phyloP scores from a whole-genome alignment of 805 yeast species.

The Nakazawaea molendinolei region DNA sequence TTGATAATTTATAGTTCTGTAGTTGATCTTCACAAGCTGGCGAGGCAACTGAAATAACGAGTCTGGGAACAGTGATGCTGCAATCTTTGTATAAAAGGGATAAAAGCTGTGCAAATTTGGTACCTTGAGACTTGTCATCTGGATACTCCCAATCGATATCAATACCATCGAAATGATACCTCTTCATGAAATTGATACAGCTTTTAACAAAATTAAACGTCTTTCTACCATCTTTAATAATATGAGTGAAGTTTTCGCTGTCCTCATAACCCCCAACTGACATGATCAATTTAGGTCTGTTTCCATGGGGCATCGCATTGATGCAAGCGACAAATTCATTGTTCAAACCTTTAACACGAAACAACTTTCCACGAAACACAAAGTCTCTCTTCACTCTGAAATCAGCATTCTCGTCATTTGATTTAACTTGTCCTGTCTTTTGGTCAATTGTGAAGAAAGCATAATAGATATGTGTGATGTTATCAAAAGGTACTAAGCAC shows the following conservation, averaged over 20 bases:
- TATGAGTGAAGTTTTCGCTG: constrained; percentile 39
- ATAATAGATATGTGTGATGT: constrained; percentile 58
- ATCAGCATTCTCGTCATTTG: constrained; percentile 71
- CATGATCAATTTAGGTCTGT: constrained; percentile 43
- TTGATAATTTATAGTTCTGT: constrained; percentile 30
- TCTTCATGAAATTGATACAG: constrained; percentile 34
- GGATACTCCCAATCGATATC: constrained; percentile 92
- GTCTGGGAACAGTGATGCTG: too few relatives aligned
- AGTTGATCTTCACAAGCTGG: constrained; percentile 54
- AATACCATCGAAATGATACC: constrained; percentile 68
- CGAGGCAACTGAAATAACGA: constrained; percentile 59
- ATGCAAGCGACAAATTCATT: constrained; percentile 2
- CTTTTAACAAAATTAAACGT: constrained; percentile 40
- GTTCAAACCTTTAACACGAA: constrained; percentile 2
- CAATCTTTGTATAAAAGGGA: constrained; percentile 28
- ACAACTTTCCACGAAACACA: background rate
- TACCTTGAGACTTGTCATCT: constrained; percentile 34
- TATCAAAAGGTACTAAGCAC: constrained; percentile 41
- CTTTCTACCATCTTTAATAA: constrained; percentile 27
- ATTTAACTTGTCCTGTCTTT: constrained; percentile 42
- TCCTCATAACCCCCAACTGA: constrained; percentile 76
- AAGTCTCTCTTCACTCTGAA: constrained; percentile 24
- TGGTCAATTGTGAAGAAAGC: constrained; percentile 57
- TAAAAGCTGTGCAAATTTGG: constrained; percentile 34
- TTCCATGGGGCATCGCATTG: constrained; percentile 11